Evolutionary conservation across 352 stramenopile species (phyloP), one percentile per base, ranked within the genome.

Genomic region (Globisporangium carolinianum): DNA sequence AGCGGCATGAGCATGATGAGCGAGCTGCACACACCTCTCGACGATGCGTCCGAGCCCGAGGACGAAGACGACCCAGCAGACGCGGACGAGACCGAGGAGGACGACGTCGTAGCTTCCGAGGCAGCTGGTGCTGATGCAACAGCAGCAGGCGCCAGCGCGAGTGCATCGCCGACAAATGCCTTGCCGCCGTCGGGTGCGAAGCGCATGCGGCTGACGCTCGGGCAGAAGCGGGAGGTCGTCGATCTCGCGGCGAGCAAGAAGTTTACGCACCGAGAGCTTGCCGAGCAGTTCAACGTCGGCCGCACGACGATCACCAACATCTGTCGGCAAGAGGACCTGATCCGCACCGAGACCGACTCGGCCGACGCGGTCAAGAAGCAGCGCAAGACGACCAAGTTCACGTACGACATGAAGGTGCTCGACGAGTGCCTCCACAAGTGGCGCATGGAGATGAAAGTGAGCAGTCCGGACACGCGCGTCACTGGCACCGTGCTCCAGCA

Each of bases 301-400:
- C 79, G 81, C 57, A 94, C 82, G 37, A 94, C 84, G 17, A 91
- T 94, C 66, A 94, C 84, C 47, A 94, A 91, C 67, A 91, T 94
- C 48, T 94, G 79, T 59, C 66, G 78, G n/a, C 79, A 94, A 60
- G 81, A 90, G 43, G 78, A 91, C 15, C 57, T 91, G 12, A 91
- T 94, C 55, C 81, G 82, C 55, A 83, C 75, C 0, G 83, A 94
- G 67, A 94, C 83, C n/a, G 81, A 94, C 70, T 91, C 83, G 47
- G 83, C 83, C 6, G 83, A 94, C 64, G 79, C 80, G 8, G 71
- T 78, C 38, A 94, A 94, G 72, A 94, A 94, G 71, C 84, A 85
- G 58, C 73, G 83, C 68, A 94, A 94, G 67, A 94, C 81, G 17
- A 91, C 84, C 58, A 89, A 88, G 60, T 91, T 81, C 68, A 82